phyloP scores from a whole-genome alignment of 2,329 filamentous ascomycete species.

The Xylariales sp. region DNA sequence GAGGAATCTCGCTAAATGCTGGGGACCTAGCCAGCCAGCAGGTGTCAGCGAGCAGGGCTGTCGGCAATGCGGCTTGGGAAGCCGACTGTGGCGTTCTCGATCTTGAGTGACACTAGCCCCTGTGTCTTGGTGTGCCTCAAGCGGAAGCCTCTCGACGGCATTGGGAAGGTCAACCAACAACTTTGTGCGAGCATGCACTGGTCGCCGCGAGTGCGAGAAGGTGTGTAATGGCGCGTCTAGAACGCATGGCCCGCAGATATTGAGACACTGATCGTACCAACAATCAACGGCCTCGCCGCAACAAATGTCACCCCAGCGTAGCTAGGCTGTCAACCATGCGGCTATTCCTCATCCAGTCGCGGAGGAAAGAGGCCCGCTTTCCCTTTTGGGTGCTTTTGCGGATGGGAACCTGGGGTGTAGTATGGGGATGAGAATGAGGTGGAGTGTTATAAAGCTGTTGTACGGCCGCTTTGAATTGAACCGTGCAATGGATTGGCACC shows the following conservation, averaged over 20 bases:
- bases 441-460: constrained; percentile 29
- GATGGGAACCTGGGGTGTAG: constrained; percentile 27
- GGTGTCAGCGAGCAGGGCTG: constrained; percentile 23
- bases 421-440: constrained; percentile 22
- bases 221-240: constrained; percentile 15
- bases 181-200: not conserved
- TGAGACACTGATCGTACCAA: constrained; percentile 6
- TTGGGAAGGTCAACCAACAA: constrained; percentile 3
- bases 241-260: constrained; percentile 17
- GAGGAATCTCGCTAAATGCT: constrained; percentile 24
- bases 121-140: constrained; percentile 5
- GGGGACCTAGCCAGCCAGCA: not conserved
- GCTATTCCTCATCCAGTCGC: constrained; percentile 24
- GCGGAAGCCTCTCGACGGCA: constrained; percentile 6
- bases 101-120: constrained; percentile 1
- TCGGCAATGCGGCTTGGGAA: constrained; percentile 32
- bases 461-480: constrained; percentile 22
- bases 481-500: constrained; percentile 7
- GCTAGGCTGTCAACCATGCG: constrained; percentile 1
- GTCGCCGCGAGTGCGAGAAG: constrained; percentile 1
- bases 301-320: constrained; percentile 4
- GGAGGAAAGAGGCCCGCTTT: constrained; percentile 36
- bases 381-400: constrained; percentile 27
- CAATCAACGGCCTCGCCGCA: constrained; percentile 5
- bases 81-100: constrained; percentile 31